A percentile compares a stretch with the other conserved stretches of the same genome.
Conservation (phyloP, 1,139 yeast species). For the Cylindricascospora bacillispora region DNA sequence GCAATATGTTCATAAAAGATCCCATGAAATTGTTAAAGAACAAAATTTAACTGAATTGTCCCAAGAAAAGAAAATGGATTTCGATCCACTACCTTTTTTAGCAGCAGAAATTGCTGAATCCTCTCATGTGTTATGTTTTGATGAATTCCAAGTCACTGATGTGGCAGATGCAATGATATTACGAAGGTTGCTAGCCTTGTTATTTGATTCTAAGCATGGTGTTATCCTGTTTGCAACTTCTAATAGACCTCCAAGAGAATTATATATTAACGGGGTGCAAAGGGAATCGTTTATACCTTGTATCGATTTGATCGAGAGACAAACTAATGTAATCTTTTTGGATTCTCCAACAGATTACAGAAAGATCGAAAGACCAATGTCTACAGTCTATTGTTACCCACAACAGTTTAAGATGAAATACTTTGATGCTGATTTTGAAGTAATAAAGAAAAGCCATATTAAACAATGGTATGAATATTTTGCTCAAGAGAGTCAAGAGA, state of each 20-base stretch:
- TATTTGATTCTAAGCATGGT: conserved; percentile 60
- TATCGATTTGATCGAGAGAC: conserved; percentile 60
- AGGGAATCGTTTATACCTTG: conserved; percentile 86
- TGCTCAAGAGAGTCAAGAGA: conserved; percentile 33
- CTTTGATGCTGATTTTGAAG: conserved; percentile 35
- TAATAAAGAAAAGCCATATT: conserved; percentile 51
- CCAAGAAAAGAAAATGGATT: conserved; percentile 38
- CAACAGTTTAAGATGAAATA: conserved; percentile 44
- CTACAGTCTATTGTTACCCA: conserved; percentile 72
- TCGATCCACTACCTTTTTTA: conserved; percentile 73
- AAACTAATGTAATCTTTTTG: conserved; percentile 64
- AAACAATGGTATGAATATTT: conserved; percentile 71
- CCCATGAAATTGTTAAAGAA: conserved; percentile 45
- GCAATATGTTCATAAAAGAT: conserved; percentile 84
- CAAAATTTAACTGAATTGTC: conserved; percentile 18
- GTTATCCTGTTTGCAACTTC: conserved; percentile 85
- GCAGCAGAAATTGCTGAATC: conserved; percentile 73
- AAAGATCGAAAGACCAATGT: conserved; percentile 70
- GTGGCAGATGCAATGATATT: conserved; percentile 97
- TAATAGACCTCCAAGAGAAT: conserved; percentile 87
- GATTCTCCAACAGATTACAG: conserved; percentile 92
- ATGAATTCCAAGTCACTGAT: conserved; percentile 92
- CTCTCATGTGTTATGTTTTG: conserved; percentile 78
- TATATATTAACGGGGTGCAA: conserved; percentile 88
- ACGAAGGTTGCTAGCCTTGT: conserved; percentile 54